phyloP scores from a whole-genome alignment of 257 asterid species.

The Jacaranda copaia region DNA sequence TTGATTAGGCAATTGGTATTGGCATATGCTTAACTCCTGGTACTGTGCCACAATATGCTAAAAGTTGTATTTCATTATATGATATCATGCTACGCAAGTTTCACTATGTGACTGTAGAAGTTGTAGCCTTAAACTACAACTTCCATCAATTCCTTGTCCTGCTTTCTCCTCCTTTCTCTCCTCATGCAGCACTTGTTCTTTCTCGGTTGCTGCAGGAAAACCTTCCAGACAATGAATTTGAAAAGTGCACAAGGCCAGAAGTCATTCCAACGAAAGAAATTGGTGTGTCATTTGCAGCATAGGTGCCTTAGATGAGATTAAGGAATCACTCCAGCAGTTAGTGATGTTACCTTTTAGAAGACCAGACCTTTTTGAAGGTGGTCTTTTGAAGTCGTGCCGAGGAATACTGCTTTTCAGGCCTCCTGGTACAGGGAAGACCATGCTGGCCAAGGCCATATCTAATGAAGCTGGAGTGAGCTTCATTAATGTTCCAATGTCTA shows the following conservation, averaged over 20 bases:
- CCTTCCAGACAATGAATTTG: conserved; percentile 89
- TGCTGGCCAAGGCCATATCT: conserved; percentile 95
- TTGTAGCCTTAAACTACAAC: not conserved
- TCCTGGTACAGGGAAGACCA: conserved; percentile 93
- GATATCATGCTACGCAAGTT: not conserved
- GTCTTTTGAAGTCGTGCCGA: conserved; percentile 87
- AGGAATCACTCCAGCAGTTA: conserved; percentile 87
- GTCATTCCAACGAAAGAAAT: conserved; percentile 85
- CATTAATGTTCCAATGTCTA: conserved; percentile 87
- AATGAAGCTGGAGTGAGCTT: conserved; percentile 96
- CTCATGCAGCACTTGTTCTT: conserved; percentile 21
- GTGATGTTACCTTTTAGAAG: conserved; percentile 88
- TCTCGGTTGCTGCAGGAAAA: conserved; percentile 59
- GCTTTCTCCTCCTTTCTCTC: not conserved
- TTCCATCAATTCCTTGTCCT: not conserved
- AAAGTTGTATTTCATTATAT: not conserved
- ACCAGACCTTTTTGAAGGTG: conserved; percentile 91
- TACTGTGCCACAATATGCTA: not conserved
- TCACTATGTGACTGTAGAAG: not conserved
- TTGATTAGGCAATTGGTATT: not conserved
- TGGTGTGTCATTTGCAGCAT: conserved; percentile 84
- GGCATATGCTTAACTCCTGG: not conserved
- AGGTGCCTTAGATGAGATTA: conserved; percentile 85
- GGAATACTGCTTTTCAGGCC: conserved; percentile 93
- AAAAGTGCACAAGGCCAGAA: conserved; percentile 90